phyloP scores from a whole-genome alignment of 257 asterid genomes.

The Ajuga chamaepitys region DNA sequence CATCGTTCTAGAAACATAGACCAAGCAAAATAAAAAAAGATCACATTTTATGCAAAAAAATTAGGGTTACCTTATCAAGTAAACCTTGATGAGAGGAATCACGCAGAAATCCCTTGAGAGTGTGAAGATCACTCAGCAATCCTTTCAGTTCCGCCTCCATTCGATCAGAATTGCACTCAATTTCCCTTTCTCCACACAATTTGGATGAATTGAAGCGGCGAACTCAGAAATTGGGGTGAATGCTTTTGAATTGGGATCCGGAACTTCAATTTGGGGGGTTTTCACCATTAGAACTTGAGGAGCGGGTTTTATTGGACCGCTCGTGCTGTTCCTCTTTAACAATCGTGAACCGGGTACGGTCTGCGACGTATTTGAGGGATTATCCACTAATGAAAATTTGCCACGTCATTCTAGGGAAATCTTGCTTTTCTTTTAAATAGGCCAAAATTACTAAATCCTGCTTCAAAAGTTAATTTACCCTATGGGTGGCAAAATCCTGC shows the following conservation, averaged over 20 bases:
- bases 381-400: conserved; percentile 7
- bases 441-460: no score
- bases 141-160: conserved; percentile 65
- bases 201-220: background rate
- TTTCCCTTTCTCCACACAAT: background rate
- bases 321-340: background rate
- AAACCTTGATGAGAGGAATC: conserved; percentile 40
- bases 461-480: no score
- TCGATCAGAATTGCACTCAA: background rate
- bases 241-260: conserved; percentile 10
- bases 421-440: background rate
- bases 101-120: conserved; percentile 34
- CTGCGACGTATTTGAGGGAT: conserved; percentile 11
- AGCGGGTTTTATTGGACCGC: conserved; percentile 10
- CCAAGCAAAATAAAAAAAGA: background rate
- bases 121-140: conserved; percentile 48
- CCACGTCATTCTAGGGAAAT: conserved; percentile 19
- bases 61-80: conserved; percentile 34
- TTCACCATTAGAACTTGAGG: background rate
- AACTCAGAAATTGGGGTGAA: no score
- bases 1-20: conserved; percentile 5
- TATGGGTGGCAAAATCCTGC: no score
- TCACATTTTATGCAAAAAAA: background rate
- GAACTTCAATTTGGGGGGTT: conserved; percentile 2
- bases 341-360: conserved; percentile 17